Base-by-base conservation (phyloP, 176 grass and related monocot genomes). In the Chloris gayana region DNA sequence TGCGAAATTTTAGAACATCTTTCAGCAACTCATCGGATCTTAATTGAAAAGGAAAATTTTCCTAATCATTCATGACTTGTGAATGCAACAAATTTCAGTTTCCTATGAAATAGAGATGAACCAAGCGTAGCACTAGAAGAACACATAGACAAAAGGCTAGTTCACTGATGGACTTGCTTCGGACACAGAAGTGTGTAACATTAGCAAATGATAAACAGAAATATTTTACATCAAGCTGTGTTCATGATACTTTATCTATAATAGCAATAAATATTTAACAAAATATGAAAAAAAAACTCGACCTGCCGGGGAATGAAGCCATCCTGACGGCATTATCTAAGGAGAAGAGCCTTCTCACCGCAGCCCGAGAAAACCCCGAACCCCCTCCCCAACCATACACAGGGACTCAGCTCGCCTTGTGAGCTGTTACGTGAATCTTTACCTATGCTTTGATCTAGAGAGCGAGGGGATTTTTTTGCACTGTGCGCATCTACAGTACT, bases 1-100 rank as follows among this genome's bases (percentile, higher is more conserved):
- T n/a, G n/a, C n/a, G 54, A 85, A 88, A 80, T 70, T 70, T 46
- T 30, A 70, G 21, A 76, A 46, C 50, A 34, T 69, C 38, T 70
- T 7, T 76, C 60, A 89, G 62, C 69, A 70, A 76, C 9, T 0
- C 22, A 26, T 1, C 26, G 12, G 8, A 1, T n/a, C n/a, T 25
- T 3, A 59, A 26, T 25, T 59, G 22, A 13, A 25, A 59, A 59
- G 0, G n/a, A 24, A 46, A 59, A n/a, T n/a, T n/a, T 58, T 11
- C 54, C 54, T 58, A 25, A 24, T 58, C 7, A 11, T 58, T 14
- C 22, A 24, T 58, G n/a, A 24, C 21, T 24, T 25, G 8, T 58
- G 22, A 58, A 25, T 25, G 22, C 22, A 18, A 25, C 54, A 12
- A 0, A 24, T 59, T 59, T 59, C n/a, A 59, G 9, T 26, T n/a